Base-by-base conservation (phyloP, 805 yeast genomes). In the Yarrowia phangngaensis region DNA sequence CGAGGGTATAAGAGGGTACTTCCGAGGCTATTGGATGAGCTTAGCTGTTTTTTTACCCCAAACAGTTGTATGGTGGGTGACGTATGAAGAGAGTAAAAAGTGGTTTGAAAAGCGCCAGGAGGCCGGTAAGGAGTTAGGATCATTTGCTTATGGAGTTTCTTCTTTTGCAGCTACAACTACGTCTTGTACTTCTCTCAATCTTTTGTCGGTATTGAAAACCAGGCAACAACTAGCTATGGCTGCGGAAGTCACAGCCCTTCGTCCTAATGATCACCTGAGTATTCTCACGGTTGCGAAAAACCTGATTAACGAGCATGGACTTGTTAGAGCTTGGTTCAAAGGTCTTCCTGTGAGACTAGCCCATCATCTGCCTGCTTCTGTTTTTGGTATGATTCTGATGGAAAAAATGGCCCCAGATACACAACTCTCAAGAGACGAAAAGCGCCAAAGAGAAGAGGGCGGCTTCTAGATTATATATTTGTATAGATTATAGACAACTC, bases 1-100 rank as follows among this genome's bases (percentile, higher is more conserved):
- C 0, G 95, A 85, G 58, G 97, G 97, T 2, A 16, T 83, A 35
- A 67, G 64, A 50, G 97, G 97, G 4, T 72, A 84, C 55, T 89
- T 79, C 67, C 74, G 94, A 56, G 98, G 98, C 8, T 69, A 69
- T 54, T 65, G 68, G 65, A 64, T 69, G 71, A 71, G 72, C 6
- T 58, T 69, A 12, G 70, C 57, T 4, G 72, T 69, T 23, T 69
- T 66, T 54, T 55, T 70, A 13, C 73, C 73, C 3, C 68, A 69
- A 51, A 65, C 73, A 2, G 61, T 68, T 22, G 67, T 65, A 11
- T 69, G 70, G 70, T 69, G 73, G 73, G 62, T 58, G 27, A 52
- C 63, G 8, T 41, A 41, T 12, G 48, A 41, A 11, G 48, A 41
- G 29, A 8, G 24, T 14, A 41, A 41, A 20, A 38, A 38, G 24